Percentiles rank a stretch among this genome's conserved stretches.
Conservation (phyloP, 176 grass and related monocot genomes). For the Triticum turgidum region DNA sequence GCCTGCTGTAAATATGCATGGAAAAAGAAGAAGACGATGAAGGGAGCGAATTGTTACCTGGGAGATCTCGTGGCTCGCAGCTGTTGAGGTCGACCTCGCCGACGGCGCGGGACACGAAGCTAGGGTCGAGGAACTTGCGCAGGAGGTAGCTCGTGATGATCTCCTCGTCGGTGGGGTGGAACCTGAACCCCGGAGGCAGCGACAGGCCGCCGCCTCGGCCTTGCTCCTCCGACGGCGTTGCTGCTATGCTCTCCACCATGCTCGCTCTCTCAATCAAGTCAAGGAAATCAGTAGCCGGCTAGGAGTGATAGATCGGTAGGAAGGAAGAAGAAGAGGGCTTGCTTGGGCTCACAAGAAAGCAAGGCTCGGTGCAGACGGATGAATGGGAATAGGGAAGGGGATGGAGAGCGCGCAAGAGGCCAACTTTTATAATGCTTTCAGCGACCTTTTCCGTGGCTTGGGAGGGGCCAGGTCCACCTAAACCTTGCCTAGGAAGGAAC, state of each 20-base stretch:
- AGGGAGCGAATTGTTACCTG: neutral
- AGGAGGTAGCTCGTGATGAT: constrained; percentile 55
- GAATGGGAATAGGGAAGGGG: constrained; percentile 25
- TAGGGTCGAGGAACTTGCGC: constrained; percentile 39
- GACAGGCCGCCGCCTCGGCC: constrained; percentile 10
- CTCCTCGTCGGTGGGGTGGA: constrained; percentile 54
- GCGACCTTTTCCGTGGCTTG: neutral
- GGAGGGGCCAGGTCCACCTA: neutral
- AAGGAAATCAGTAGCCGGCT: neutral
- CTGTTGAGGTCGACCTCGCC: constrained; percentile 24
- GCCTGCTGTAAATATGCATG: neutral
- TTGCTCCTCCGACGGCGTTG: constrained; percentile 5
- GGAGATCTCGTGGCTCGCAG: constrained; percentile 19
- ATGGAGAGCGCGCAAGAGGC: neutral
- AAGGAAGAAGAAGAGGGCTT: neutral
- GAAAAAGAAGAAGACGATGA: neutral
- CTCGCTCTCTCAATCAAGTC: neutral
- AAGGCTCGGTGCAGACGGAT: neutral
- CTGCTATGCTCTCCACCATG: constrained; percentile 28
- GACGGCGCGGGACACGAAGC: constrained; percentile 33
- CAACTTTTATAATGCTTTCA: constrained; percentile 36
- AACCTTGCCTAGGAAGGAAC: constrained; percentile 43
- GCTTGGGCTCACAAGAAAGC: constrained; percentile 26
- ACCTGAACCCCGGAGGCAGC: constrained; percentile 63
- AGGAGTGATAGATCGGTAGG: neutral